Conservation (phyloP, 2,329 filamentous ascomycete species). For the Colletotrichum navitas region DNA sequence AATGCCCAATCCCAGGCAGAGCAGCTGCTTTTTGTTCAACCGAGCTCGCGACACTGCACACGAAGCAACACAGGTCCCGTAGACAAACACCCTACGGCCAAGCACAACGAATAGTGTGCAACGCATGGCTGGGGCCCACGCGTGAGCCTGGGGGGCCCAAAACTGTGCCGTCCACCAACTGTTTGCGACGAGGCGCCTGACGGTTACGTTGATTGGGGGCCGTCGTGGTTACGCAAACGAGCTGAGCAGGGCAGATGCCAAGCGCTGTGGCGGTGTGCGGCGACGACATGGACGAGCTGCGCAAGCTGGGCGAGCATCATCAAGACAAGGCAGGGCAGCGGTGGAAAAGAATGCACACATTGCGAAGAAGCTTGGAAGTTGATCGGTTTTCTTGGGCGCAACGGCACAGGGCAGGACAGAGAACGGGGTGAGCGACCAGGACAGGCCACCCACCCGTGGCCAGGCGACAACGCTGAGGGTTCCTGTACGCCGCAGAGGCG, state of each 20-base stretch:
- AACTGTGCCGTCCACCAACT: conserved; percentile 7
- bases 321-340: neutral
- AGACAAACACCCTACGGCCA: too few relatives aligned
- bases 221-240: neutral
- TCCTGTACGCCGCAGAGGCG: neutral
- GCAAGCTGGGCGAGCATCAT: neutral
- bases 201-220: conserved; percentile 11
- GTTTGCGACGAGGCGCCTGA: conserved; percentile 35
- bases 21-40: neutral
- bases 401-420: neutral
- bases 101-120: neutral
- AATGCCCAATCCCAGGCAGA: neutral
- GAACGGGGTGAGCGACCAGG: neutral
- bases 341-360: neutral
- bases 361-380: neutral
- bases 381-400: neutral
- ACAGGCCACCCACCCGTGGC: neutral
- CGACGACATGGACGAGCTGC: neutral
- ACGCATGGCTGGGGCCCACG: neutral
- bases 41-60: too few relatives aligned
- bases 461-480: neutral
- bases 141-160: neutral
- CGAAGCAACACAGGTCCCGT: too few relatives aligned
- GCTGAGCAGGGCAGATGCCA: neutral
- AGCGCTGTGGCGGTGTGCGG: conserved; percentile 2